Evolutionary conservation across 73 alveolate species (phyloP), one percentile per base, ranked within the genome.

Genomic region (Symbiodinium natans): DNA sequence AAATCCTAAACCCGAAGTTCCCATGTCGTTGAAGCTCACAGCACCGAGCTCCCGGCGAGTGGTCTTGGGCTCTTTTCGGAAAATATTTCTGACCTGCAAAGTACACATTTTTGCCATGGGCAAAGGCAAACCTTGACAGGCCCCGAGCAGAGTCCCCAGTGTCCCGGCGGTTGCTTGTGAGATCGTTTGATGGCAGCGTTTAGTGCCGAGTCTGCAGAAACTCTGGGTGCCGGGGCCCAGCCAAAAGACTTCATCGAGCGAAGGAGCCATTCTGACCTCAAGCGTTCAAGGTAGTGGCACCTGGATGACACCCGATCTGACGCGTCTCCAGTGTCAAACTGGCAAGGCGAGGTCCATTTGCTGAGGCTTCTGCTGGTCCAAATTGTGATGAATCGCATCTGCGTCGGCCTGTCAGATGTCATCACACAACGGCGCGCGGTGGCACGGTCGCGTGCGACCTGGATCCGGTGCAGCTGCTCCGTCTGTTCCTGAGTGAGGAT

Each of bases 381-480:
- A 74, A 34, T 74, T 74, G 42, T 74, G 84, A 33, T 74, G 29
- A 1, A 74, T 74, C 15, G 84, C 84, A 74, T 74, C 84, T 33
- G 84, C 84, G 29, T 74, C 84, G 84, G 46, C 84, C 84, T 74
- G 84, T n/a, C 43, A 29, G 29, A 33, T 15, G 43, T 10, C 84
- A 11, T 27, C 19, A 2, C n/a, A 11, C 17, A 17, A 48, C 17
- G 63, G 23, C 23, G 17, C 17, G 8, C 63, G 17, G 63, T 17
- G 8, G 63, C 63, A 10, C 63, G 8, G 63, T 48, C 63, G 59
- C 6, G 33, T 1, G 31, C 84, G 25, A 33, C 84, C 84, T 74
- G 29, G 84, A 74, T 74, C 27, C 84, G 84, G 42, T 74, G 40
- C 84, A 74, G 84, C 84, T 74, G 84, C 84, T 74, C 84, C 42